Evolutionary conservation across 352 stramenopile species (phyloP), one percentile per base, ranked within the genome.

Genomic region (Pilasporangium apinafurcum): DNA sequence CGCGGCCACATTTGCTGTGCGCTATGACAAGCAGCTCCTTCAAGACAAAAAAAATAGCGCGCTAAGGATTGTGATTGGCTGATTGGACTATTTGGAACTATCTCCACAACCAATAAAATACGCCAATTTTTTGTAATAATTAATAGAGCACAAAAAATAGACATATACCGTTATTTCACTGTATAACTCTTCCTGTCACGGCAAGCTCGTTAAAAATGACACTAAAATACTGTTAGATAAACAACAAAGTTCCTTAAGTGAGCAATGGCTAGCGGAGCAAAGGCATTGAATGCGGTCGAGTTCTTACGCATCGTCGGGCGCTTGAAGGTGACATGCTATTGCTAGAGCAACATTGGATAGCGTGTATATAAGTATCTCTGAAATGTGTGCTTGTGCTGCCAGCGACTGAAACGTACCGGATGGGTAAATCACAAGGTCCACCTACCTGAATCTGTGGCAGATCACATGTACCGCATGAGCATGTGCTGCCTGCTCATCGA

Each of bases 391-490:
- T 17, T 26, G 20, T 22, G 20, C 7, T 34, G 32, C 24, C 66
- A 96, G 83, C 70, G 62, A 30, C 54, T 95, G 18, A 96, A 96
- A 60, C 81, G 86, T 53, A 96, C 87, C 33, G 91, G 88, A 63
- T 97, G 91, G 91, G 71, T 97, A n/a, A 90, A 91, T 49, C 86
- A 90, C 57, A 83, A 92, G 4, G 87, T 96, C 33, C 51, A 75
- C 16, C 51, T 86, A 18, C 84, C 89, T 9, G 91, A 97, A 63
- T 96, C 83, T 6, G 87, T 97, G 17, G 86, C 91, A 20, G 91
- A 97, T 58, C 91, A 97, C 68, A 96, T 94, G 65, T 97, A 95
- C 56, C 83, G 91, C 49, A 95, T 97, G 72, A 61, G 82, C 7
- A 94, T 95, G 79, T 92, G 83, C 59, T 92, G 78, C 40, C 86